phyloP scores from a whole-genome alignment of 306 rosid species.

The Trifolium subterraneum region DNA sequence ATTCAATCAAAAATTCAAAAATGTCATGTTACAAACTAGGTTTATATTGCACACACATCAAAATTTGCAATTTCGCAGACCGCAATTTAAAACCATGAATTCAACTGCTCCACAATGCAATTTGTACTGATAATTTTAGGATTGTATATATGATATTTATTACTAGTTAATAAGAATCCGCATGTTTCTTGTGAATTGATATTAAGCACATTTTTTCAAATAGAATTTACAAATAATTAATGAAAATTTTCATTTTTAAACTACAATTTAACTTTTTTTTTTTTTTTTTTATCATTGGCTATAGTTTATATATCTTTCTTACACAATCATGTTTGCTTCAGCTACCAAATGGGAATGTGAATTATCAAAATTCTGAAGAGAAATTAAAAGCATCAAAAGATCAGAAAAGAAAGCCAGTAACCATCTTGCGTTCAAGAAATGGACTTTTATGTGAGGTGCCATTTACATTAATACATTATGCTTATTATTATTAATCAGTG shows the following conservation, averaged over 20 bases:
- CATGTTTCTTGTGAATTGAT: not conserved
- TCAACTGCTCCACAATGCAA: not conserved
- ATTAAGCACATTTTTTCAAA: not conserved
- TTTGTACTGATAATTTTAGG: not conserved
- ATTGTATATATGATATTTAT: not conserved
- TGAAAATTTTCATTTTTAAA: not conserved
- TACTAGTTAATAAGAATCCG: not conserved
- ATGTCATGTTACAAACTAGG: too few species aligned
- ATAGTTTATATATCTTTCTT: not conserved
- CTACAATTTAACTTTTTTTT: not conserved
- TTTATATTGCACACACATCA: too few species aligned
- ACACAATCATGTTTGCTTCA: conserved; percentile 30
- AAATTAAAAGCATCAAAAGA: conserved; percentile 11
- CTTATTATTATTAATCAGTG: not conserved
- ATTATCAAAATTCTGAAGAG: conserved; percentile 15
- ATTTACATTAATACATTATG: not conserved
- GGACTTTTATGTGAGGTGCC: conserved; percentile 46
- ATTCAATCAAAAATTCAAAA: too few species aligned
- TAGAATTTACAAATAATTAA: not conserved
- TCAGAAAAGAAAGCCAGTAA: not conserved
- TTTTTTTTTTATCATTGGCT: not conserved
- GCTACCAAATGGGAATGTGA: conserved; percentile 27
- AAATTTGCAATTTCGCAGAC: too few species aligned
- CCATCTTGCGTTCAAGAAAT: conserved; percentile 42
- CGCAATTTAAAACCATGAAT: not conserved